phyloP scores from a whole-genome alignment of 139 green algal genomes.

The Chlamydomonas sphaeroides region DNA sequence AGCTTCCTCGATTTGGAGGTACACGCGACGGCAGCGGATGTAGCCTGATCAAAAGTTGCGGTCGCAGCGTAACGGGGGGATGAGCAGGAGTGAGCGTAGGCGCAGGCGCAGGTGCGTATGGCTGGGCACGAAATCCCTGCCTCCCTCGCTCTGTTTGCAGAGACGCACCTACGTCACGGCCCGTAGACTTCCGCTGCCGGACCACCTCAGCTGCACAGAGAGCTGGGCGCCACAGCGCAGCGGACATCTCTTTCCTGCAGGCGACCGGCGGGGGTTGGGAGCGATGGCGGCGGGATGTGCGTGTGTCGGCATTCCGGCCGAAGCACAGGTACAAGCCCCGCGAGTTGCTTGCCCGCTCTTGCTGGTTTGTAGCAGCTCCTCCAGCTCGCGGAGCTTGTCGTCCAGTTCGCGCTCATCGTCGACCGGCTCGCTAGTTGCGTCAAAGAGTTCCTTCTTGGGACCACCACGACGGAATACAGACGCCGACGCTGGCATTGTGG shows the following conservation, averaged over 20 bases:
- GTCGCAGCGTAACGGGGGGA: no score
- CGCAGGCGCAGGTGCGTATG: no score
- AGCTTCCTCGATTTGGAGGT: constrained; percentile 56
- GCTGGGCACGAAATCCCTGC: neutral
- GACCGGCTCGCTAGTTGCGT: constrained; percentile 8
- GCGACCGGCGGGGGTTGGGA: neutral
- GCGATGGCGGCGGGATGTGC: neutral
- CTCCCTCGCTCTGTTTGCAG: neutral
- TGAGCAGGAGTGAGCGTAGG: neutral
- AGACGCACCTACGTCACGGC: constrained; percentile 24
- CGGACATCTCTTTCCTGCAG: constrained; percentile 48
- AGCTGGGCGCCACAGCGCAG: constrained; percentile 46
- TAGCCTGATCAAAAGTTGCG: no score
- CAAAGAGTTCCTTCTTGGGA: constrained; percentile 51
- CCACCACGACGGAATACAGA: constrained; percentile 53
- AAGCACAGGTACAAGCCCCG: neutral
- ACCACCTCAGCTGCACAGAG: constrained; percentile 46
- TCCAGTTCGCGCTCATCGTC: constrained; percentile 27
- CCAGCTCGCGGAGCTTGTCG: constrained; percentile 24
- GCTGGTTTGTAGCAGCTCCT: constrained; percentile 25
- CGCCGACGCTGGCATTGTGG: constrained; percentile 43
- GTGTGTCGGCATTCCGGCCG: neutral
- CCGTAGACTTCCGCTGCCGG: constrained; percentile 22
- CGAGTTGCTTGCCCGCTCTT: neutral
- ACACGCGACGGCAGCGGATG: constrained; percentile 7